Evolutionary conservation across 129 eudicot species (phyloP).

Genomic region (Heracleum sosnowskyi): DNA sequence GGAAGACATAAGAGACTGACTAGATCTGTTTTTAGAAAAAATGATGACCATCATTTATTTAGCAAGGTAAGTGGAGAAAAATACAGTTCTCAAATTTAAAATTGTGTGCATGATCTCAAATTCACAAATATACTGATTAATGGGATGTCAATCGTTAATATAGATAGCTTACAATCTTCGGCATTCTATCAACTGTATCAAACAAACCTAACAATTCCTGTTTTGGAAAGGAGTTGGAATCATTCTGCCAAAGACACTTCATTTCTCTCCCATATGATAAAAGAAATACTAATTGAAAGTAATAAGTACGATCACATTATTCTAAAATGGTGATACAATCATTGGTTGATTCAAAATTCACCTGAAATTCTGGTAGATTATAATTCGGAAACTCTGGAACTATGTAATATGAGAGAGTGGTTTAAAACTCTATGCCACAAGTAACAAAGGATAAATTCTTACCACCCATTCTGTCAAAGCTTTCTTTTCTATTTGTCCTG

Average conservation of each 20-base stretch:
- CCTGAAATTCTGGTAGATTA: background rate
- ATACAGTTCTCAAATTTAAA: background rate
- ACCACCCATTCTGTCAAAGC: constrained; percentile 92
- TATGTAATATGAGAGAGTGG: background rate
- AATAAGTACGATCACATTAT: background rate
- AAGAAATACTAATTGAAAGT: background rate
- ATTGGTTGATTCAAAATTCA: background rate
- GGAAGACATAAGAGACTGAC: background rate
- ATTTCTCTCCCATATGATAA: background rate
- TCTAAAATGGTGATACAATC: background rate
- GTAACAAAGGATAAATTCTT: constrained; percentile 16
- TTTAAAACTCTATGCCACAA: background rate
- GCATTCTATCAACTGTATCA: background rate
- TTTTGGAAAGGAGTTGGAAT: background rate
- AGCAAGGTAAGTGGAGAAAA: background rate
- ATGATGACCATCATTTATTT: background rate
- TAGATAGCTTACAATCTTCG: background rate
- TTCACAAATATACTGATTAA: background rate
- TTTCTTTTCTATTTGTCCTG: constrained; percentile 53
- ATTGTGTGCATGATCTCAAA: background rate
- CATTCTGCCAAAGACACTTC: background rate
- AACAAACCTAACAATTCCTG: background rate
- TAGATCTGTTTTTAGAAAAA: background rate
- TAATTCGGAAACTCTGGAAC: background rate
- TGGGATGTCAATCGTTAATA: too few relatives aligned